Percentiles rank a stretch among this genome's conserved stretches.
phyloP scores from a whole-genome alignment of 2,329 filamentous ascomycete genomes.

The Apiospora malaysiana region DNA sequence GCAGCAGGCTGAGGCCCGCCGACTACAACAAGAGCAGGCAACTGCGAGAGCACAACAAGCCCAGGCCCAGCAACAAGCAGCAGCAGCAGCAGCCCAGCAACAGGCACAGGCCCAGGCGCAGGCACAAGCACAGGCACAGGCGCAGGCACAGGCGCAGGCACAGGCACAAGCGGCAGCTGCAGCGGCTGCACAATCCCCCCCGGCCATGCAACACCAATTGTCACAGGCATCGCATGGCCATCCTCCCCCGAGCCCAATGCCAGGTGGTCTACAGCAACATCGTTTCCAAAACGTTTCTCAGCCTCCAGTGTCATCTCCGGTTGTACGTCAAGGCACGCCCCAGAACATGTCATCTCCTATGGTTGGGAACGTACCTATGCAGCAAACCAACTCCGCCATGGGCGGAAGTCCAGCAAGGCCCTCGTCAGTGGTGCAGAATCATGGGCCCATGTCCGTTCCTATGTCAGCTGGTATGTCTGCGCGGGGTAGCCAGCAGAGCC shows the following conservation, averaged over 20 bases:
- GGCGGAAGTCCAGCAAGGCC: slow-evolving; percentile 71
- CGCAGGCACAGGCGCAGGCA: slow-evolving; percentile 39
- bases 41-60: slow-evolving; percentile 37
- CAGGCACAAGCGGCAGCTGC: slow-evolving; percentile 33
- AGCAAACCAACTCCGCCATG: slow-evolving; percentile 70
- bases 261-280: slow-evolving; percentile 46
- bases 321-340: slow-evolving; percentile 67
- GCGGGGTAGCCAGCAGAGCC: slow-evolving; percentile 70
- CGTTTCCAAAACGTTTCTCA: slow-evolving; percentile 66
- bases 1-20: slow-evolving; percentile 38
- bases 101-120: slow-evolving; percentile 41
- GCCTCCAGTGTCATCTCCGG: slow-evolving; percentile 71
- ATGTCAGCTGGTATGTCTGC: slow-evolving; percentile 69
- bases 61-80: slow-evolving; percentile 46
- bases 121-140: slow-evolving; percentile 41
- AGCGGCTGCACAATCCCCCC: slow-evolving; percentile 41
- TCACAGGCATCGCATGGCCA: slow-evolving; percentile 51
- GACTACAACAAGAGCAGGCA: slow-evolving; percentile 45
- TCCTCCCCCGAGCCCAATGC: slow-evolving; percentile 44
- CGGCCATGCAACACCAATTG: slow-evolving; percentile 40
- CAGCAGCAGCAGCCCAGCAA: slow-evolving; percentile 45
- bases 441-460: slow-evolving; percentile 60
- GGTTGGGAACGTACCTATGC: slow-evolving; percentile 67
- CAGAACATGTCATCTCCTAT: slow-evolving; percentile 71
- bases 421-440: slow-evolving; percentile 68